Evolutionary conservation across 306 rosid genomes (phyloP), one percentile per base, ranked within the genome.

Genomic region (Albizia julibrissin): DNA sequence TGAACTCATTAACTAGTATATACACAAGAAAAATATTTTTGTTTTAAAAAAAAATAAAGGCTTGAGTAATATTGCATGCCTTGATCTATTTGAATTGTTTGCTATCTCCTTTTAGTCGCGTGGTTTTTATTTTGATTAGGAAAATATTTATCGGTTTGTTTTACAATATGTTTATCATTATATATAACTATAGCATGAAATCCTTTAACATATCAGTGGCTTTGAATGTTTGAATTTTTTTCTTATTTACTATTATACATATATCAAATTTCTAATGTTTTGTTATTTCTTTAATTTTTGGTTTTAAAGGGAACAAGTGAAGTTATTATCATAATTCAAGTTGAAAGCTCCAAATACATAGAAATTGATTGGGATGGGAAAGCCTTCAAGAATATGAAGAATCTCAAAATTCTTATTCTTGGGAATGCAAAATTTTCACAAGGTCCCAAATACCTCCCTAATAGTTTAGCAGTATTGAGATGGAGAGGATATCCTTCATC

Each of bases 401-500:
- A 16, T 72, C 75, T 76, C 24, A 78, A 39, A 39, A 26, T 83
- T 18, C 76, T 78, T 7, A 21, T 33, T 8, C 3, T 62, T 16
- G 18, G 3, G 40, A 49, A 47, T 1, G 16, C 1, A 0, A 3
- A 6, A 5, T 49, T 50, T 65, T 50, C 16, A 0, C 1, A 11
- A 62, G 65, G 24, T 49, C 79, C 75, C 24, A 15, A 29, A 34
- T 13, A 50, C 39, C 79, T 83, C 4, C 79, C 82, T 3, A 71
- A 34, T 19, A 62, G 2, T 22, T 64, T 78, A n/a, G 62, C 50
- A 78, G 49, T 83, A 21, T 15, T 83, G 7, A 67, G 37, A 2
- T 83, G 86, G 82, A 0, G 5, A 24, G 50, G 37, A 47, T 83
- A 64, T 65, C 86, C 86, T 46, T 8, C 50, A 47, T 7, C 70